These are phyloP conservation scores for Fusarium multiceps DNA, from an alignment of 2,329 filamentous ascomycete species.

Conservation along the genomic window DNA sequence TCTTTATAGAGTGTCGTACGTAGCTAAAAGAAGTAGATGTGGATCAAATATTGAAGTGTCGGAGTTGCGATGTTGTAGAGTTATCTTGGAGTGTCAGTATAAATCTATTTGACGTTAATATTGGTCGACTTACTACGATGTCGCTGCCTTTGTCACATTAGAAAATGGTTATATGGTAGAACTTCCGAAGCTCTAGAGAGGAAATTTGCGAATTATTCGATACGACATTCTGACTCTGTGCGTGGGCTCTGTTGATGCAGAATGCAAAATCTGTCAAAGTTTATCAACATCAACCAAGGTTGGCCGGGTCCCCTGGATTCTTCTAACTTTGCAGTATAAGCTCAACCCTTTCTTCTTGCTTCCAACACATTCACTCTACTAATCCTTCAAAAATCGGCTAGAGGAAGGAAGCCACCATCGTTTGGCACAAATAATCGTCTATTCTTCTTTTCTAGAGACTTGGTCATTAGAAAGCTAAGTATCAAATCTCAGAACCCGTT, in stretches of 20 bases:
- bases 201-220: not conserved
- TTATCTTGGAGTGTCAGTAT: not conserved
- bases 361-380: not conserved
- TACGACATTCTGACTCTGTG: not conserved
- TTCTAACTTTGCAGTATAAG: not conserved
- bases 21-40: not conserved
- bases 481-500: not conserved
- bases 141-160: too few species aligned
- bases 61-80: not conserved
- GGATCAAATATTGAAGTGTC: not conserved
- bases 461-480: not conserved
- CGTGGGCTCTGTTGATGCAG: not conserved
- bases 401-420: not conserved
- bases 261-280: not conserved
- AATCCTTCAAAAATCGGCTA: not conserved
- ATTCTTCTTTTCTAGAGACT: not conserved
- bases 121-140: not conserved
- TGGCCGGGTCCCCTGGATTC: not conserved
- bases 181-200: not conserved
- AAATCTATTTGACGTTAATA: not conserved
- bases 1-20: not conserved
- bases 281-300: constrained; percentile 2
- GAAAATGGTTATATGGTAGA: not conserved
- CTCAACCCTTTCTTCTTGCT: not conserved
- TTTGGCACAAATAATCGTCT: not conserved